Evolutionary conservation across 306 rosid species (phyloP).

Genomic region (Prunus persica): Prunus_persica_NCBIv2 NC_034012.1:4233501-4234000

Average conservation of each 20-base stretch:
- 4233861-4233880: neutral
- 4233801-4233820: neutral
- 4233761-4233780: conserved; percentile 7
- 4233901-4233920: neutral
- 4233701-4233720: conserved; percentile 17
- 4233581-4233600: conserved; percentile 22
- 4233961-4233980: too few relatives aligned
- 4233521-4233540: conserved; percentile 60
- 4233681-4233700: conserved; percentile 12
- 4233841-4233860: too few relatives aligned
- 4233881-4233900: neutral
- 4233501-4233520: conserved; percentile 55
- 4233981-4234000: too few relatives aligned
- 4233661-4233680: conserved; percentile 24
- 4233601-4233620: conserved; percentile 36
- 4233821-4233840: neutral
- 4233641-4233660: conserved; percentile 7
- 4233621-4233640: conserved; percentile 30
- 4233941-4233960: too few relatives aligned
- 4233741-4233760: neutral
- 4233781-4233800: neutral
- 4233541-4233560: conserved; percentile 24
- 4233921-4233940: too few relatives aligned
- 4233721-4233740: neutral
- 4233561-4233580: conserved; percentile 36